Percentiles rank a stretch among this genome's conserved stretches.
Evolutionary conservation across 345 rosid species (phyloP).

Genomic region (Dovyalis caffra): DNA sequence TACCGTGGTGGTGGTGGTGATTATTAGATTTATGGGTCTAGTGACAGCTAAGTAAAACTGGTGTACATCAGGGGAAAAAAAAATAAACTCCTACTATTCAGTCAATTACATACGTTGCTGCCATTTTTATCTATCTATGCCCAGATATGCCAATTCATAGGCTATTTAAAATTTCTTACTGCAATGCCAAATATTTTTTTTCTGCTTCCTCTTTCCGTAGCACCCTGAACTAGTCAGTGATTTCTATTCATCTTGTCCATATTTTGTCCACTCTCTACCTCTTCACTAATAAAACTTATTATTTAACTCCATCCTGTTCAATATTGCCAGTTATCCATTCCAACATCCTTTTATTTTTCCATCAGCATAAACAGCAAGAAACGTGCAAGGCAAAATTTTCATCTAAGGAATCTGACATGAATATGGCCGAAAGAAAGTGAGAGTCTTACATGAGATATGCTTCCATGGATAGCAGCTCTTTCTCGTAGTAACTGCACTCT

Average conservation of each 20-base stretch:
- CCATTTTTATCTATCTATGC: not conserved
- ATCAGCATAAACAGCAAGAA: not conserved
- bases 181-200: not conserved
- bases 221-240: not conserved
- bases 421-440: not conserved
- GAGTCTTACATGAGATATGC: conserved; percentile 66
- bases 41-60: not conserved
- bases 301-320: not conserved
- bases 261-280: not conserved
- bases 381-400: not conserved
- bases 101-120: not conserved
- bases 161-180: not conserved
- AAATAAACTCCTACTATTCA: not conserved
- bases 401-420: not conserved
- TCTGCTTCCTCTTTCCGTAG: not conserved
- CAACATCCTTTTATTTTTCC: not conserved
- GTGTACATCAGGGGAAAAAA: not conserved
- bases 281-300: not conserved
- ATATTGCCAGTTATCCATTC: not conserved
- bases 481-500: conserved; percentile 84
- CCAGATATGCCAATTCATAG: not conserved
- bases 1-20: not conserved
- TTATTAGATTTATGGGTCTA: not conserved
- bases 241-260: not conserved
- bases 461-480: conserved; percentile 96